These are phyloP conservation scores for Mortierella sp. DNA, from an alignment of 371 early-diverging fungal genomes.

Conservation along the genomic window DNA sequence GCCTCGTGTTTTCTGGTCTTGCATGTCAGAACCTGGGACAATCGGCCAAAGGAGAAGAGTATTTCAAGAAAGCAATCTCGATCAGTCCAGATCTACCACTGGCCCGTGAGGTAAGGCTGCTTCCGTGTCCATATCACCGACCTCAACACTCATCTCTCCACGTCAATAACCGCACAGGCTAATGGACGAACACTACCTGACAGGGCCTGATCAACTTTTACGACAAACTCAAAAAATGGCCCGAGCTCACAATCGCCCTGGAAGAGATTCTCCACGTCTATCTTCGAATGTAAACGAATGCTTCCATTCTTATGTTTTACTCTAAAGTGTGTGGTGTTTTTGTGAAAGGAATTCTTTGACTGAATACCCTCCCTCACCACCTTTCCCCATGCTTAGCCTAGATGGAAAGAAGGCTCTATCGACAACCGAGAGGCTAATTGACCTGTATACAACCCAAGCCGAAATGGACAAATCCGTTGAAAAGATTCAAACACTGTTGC, in stretches of 20 bases:
- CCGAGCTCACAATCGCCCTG: constrained; percentile 41
- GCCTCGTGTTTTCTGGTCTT: constrained; percentile 83
- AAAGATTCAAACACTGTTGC: constrained; percentile 63
- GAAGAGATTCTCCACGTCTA: constrained; percentile 55
- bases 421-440: constrained; percentile 65
- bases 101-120: constrained; percentile 78
- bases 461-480: constrained; percentile 57
- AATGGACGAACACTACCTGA: too few species aligned
- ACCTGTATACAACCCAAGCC: constrained; percentile 58
- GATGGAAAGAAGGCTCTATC: constrained; percentile 72
- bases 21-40: constrained; percentile 76
- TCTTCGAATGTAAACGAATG: constrained; percentile 33
- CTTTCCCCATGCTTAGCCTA: constrained; percentile 24
- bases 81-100: constrained; percentile 67
- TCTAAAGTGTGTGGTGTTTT: neutral
- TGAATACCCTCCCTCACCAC: neutral
- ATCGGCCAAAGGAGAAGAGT: constrained; percentile 70
- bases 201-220: constrained; percentile 69
- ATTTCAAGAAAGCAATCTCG: constrained; percentile 77
- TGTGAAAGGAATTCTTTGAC: neutral
- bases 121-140: neutral
- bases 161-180: too few species aligned
- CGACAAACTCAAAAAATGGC: constrained; percentile 63
- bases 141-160: too few species aligned
- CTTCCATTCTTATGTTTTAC: constrained; percentile 16